Percentiles rank a stretch among this genome's conserved stretches.
These are phyloP conservation scores for Ogataea thermomethanolica DNA, from an alignment of 805 yeast genomes.

Conservation along the genomic window DNA sequence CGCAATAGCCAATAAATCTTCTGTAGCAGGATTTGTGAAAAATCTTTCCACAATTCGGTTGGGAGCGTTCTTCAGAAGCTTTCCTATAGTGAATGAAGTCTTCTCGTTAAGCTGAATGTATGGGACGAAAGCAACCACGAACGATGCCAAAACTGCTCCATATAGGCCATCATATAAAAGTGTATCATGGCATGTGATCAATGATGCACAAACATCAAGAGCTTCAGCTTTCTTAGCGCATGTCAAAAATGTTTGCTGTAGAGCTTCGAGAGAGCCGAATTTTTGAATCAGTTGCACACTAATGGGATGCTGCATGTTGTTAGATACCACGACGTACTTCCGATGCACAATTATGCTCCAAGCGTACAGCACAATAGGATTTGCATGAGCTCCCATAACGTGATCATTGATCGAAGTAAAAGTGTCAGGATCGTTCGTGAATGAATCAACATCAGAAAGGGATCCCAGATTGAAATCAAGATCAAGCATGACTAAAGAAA, in stretches of 20 bases:
- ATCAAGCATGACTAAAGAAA: slow-evolving; percentile 54
- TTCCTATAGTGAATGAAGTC: slow-evolving; percentile 40
- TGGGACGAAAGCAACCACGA: slow-evolving; percentile 46
- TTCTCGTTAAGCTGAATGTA: slow-evolving; percentile 45
- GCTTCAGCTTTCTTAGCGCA: slow-evolving; percentile 40
- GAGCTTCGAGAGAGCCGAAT: slow-evolving; percentile 18
- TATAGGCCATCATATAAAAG: slow-evolving; percentile 50
- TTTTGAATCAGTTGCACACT: slow-evolving; percentile 19
- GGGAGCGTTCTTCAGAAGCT: slow-evolving; percentile 44
- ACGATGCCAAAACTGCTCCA: slow-evolving; percentile 45
- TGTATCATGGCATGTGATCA: slow-evolving; percentile 39
- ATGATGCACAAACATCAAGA: slow-evolving; percentile 43
- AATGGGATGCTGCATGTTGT: slow-evolving; percentile 29
- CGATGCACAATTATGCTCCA: slow-evolving; percentile 65
- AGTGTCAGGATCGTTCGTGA: slow-evolving; percentile 39
- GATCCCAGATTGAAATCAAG: slow-evolving; percentile 47
- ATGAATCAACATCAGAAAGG: slow-evolving; percentile 37
- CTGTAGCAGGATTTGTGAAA: slow-evolving; percentile 43
- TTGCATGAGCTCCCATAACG: slow-evolving; percentile 32
- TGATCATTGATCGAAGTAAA: slow-evolving; percentile 27
- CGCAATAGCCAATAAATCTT: slow-evolving; percentile 47
- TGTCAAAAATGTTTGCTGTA: slow-evolving; percentile 27
- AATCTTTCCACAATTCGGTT: slow-evolving; percentile 41
- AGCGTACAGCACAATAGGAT: slow-evolving; percentile 53
- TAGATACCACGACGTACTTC: slow-evolving; percentile 40